These are phyloP conservation scores for Fusarium foetens DNA, from an alignment of 2,329 filamentous ascomycete genomes.

Conservation along the genomic window DNA sequence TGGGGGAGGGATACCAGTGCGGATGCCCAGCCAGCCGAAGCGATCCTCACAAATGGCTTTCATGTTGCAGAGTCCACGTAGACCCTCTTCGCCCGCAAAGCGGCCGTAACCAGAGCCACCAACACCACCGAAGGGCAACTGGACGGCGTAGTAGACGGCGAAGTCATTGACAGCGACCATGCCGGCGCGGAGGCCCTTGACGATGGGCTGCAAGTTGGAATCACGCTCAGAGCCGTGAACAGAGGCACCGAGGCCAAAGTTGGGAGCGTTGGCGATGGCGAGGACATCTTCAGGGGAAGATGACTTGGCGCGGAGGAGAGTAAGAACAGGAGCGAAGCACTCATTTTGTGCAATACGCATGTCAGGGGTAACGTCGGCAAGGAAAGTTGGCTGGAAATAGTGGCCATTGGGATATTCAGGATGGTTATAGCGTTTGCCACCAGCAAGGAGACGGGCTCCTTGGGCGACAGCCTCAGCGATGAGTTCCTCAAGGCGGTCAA, in stretches of 20 bases:
- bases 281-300: conserved; percentile 72
- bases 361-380: conserved; percentile 84
- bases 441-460: conserved; percentile 84
- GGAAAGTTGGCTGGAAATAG: conserved; percentile 91
- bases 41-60: conserved; percentile 89
- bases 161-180: conserved; percentile 99
- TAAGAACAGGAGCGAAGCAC: conserved; percentile 91
- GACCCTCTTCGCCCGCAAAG: conserved; percentile 90
- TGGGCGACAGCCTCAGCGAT: conserved; percentile 79
- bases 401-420: conserved; percentile 80
- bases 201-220: conserved; percentile 70
- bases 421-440: conserved; percentile 78
- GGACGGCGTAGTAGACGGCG: conserved; percentile 90
- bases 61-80: conserved; percentile 84
- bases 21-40: conserved; percentile 66
- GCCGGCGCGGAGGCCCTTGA: conserved; percentile 77
- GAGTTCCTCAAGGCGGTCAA: conserved; percentile 78
- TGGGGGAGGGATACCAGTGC: conserved; percentile 82
- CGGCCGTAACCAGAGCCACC: conserved; percentile 90
- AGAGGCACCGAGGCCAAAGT: conserved; percentile 87
- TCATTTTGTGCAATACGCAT: conserved; percentile 93
- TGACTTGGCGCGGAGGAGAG: conserved; percentile 79
- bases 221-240: conserved; percentile 80
- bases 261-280: conserved; percentile 81
- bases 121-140: conserved; percentile 93